Conservation (phyloP, 306 rosid genomes). For the Cyclanthera cordifolia region DNA sequence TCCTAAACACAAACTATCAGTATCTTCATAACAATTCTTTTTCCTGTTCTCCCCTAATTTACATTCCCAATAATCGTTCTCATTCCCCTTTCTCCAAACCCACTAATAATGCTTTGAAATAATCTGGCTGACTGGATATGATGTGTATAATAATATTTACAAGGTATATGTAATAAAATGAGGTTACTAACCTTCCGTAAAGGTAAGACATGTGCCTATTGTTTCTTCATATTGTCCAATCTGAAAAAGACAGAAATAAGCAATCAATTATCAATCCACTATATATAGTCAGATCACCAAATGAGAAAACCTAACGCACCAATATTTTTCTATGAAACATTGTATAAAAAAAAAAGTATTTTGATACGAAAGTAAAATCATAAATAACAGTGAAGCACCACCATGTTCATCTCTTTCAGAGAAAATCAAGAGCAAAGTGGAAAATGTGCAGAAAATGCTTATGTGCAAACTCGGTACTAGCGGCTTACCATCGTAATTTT, state of each 20-base stretch:
- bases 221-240: constrained; percentile 69
- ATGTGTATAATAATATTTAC: too few relatives aligned
- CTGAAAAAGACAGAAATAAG: constrained; percentile 33
- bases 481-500: constrained; percentile 55
- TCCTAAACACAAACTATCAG: too few relatives aligned
- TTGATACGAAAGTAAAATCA: not conserved
- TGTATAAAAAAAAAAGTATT: not conserved
- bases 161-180: not conserved
- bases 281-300: not conserved
- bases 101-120: not conserved
- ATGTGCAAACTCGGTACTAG: not conserved
- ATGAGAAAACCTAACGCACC: not conserved
- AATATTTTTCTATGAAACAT: not conserved
- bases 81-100: too few relatives aligned
- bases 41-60: too few relatives aligned
- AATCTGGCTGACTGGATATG: not conserved
- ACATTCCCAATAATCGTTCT: too few relatives aligned
- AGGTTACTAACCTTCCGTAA: constrained; percentile 47
- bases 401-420: not conserved
- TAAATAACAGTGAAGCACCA: not conserved
- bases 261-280: too few relatives aligned
- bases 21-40: too few relatives aligned
- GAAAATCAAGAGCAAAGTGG: not conserved
- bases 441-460: not conserved
- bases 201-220: constrained; percentile 59